These are phyloP conservation scores for Arthroderma sp. DNA, from an alignment of 2,329 filamentous ascomycete genomes.

Conservation along the genomic window DNA sequence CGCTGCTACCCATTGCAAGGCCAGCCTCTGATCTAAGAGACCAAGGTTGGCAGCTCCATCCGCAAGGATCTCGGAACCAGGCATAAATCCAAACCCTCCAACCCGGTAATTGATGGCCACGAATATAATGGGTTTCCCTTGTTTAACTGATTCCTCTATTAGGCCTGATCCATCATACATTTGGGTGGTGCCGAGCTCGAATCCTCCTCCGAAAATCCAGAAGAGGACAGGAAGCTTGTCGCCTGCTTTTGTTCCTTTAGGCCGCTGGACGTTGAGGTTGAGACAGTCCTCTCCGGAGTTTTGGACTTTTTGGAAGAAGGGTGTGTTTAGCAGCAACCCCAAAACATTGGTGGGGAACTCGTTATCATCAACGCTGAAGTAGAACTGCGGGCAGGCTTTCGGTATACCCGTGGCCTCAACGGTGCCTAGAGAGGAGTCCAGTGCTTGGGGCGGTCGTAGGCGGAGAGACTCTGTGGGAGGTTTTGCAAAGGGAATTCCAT, in stretches of 20 bases:
- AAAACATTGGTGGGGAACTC: slow-evolving; percentile 33
- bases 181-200: slow-evolving; percentile 34
- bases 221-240: slow-evolving; percentile 52
- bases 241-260: slow-evolving; percentile 39
- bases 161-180: slow-evolving; percentile 24
- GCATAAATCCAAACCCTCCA: slow-evolving; percentile 60
- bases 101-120: slow-evolving; percentile 69
- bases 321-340: slow-evolving; percentile 40
- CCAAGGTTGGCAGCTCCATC: slow-evolving; percentile 56
- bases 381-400: slow-evolving; percentile 59
- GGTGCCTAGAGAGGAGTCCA: slow-evolving; percentile 45
- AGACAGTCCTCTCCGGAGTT: slow-evolving; percentile 52
- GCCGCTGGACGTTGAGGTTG: slow-evolving; percentile 47
- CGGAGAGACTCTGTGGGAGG: slow-evolving; percentile 53
- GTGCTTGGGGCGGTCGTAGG: slow-evolving; percentile 52
- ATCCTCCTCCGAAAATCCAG: slow-evolving; percentile 56
- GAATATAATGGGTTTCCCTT: slow-evolving; percentile 55
- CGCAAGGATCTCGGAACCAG: slow-evolving; percentile 51
- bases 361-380: slow-evolving; percentile 39
- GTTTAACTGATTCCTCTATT: slow-evolving; percentile 26
- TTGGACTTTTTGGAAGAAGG: slow-evolving; percentile 43
- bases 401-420: slow-evolving; percentile 47
- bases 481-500: slow-evolving; percentile 62
- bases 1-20: slow-evolving; percentile 44
- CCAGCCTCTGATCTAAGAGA: slow-evolving; percentile 43